Evolutionary conservation across 2,329 filamentous ascomycete species (phyloP).

Genomic region (Colletotrichum sp.): DNA sequence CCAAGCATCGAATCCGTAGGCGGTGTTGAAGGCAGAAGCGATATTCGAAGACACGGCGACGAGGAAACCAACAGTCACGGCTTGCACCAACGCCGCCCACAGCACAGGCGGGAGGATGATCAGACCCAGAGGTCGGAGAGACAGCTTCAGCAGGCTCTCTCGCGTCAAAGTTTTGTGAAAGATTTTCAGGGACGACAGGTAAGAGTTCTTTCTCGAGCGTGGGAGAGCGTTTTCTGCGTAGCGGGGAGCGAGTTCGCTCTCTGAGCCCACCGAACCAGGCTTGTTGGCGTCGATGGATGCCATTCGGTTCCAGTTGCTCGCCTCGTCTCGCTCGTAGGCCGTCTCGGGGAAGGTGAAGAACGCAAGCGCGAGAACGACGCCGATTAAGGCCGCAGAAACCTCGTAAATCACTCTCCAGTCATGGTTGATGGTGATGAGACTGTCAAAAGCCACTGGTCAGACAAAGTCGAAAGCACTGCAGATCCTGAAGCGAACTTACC

Average conservation of each 20-base stretch:
- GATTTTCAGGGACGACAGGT: constrained; percentile 41
- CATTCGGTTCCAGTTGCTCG: neutral
- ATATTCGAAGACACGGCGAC: constrained; percentile 61
- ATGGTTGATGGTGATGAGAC: constrained; percentile 53
- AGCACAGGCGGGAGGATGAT: constrained; percentile 57
- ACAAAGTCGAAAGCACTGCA: neutral
- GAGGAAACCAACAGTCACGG: constrained; percentile 60
- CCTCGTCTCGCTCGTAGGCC: constrained; percentile 41
- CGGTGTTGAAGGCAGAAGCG: constrained; percentile 42
- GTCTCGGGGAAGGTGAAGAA: constrained; percentile 66
- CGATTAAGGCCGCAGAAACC: constrained; percentile 54
- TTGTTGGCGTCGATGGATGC: neutral
- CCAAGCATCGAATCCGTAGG: constrained; percentile 50
- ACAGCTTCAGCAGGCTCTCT: constrained; percentile 52
- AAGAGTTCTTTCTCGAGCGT: constrained; percentile 29
- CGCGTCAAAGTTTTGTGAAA: constrained; percentile 45
- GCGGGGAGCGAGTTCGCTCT: constrained; percentile 19
- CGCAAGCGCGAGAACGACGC: constrained; percentile 49
- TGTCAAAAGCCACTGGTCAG: constrained; percentile 16
- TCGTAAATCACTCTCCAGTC: constrained; percentile 58
- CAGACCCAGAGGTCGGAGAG: constrained; percentile 53
- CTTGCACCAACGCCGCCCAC: constrained; percentile 59
- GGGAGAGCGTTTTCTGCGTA: neutral
- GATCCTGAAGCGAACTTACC: constrained; percentile 25
- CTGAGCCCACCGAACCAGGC: constrained; percentile 15